Evolutionary conservation across 495 filamentous ascomycete genomes (phyloP).

Genomic region (Parmelia sp.): DNA sequence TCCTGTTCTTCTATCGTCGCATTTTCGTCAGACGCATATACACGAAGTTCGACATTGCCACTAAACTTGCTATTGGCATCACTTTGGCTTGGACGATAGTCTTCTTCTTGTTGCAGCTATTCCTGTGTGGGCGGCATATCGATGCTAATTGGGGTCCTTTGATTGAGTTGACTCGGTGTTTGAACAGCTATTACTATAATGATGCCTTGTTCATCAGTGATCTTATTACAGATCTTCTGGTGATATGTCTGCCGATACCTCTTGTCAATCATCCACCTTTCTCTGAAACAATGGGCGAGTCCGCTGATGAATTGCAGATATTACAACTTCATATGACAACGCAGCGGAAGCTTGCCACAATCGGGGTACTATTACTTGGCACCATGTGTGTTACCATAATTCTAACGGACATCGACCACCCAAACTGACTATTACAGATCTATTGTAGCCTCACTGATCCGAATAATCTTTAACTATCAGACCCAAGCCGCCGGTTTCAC

Average conservation of each 20-base stretch:
- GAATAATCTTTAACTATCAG: not conserved
- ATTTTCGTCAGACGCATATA: not conserved
- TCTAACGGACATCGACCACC: not conserved
- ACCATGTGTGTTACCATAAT: not conserved
- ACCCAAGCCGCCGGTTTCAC: not conserved
- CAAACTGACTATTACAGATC: not conserved
- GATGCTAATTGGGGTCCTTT: not conserved
- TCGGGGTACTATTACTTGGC: not conserved
- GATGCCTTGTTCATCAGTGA: not conserved
- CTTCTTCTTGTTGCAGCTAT: not conserved
- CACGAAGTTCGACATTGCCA: not conserved
- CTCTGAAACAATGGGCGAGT: not conserved
- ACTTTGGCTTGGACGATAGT: not conserved
- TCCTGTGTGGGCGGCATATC: not conserved
- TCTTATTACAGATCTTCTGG: not conserved
- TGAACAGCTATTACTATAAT: not conserved
- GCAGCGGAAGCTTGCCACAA: not conserved
- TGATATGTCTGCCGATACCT: not conserved
- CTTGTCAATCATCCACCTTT: not conserved
- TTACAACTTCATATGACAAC: not conserved
- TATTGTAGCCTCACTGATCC: not conserved
- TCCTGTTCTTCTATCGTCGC: not conserved
- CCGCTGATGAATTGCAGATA: not conserved
- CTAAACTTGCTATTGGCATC: not conserved
- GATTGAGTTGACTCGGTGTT: not conserved